Evolutionary conservation across 176 grass and related monocot species (phyloP).

Genomic region (Thinopyrum elongatum): DNA sequence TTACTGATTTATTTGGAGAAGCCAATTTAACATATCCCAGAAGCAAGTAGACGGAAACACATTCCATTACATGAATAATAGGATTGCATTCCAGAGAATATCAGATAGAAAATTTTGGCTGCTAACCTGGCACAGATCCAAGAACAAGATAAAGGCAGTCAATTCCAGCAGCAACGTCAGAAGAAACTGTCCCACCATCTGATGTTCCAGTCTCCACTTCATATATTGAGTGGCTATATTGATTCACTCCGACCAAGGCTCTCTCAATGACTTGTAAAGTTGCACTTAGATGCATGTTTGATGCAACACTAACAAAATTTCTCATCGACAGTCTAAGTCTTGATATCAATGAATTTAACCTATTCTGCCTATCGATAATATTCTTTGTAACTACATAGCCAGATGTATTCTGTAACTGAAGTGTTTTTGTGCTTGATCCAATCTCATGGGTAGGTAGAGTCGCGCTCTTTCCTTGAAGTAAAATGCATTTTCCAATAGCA

Average conservation of each 20-base stretch:
- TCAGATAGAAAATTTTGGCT: neutral
- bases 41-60: slow-evolving; percentile 1
- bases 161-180: slow-evolving; percentile 70
- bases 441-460: slow-evolving; percentile 80
- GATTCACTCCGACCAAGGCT: slow-evolving; percentile 77
- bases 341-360: slow-evolving; percentile 66
- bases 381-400: slow-evolving; percentile 29
- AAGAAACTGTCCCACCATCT: slow-evolving; percentile 69
- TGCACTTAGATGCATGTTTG: slow-evolving; percentile 47
- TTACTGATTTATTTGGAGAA: neutral
- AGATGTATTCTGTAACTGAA: slow-evolving; percentile 44
- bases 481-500: slow-evolving; percentile 87
- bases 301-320: slow-evolving; percentile 65
- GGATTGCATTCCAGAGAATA: slow-evolving; percentile 1
- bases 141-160: slow-evolving; percentile 80
- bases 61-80: slow-evolving; percentile 6
- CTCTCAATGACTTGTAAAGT: slow-evolving; percentile 79
- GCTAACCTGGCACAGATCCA: slow-evolving; percentile 81
- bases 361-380: slow-evolving; percentile 38
- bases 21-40: neutral
- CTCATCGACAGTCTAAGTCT: slow-evolving; percentile 71
- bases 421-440: slow-evolving; percentile 73
- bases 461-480: slow-evolving; percentile 78
- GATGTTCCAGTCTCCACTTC: slow-evolving; percentile 67
- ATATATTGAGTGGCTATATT: slow-evolving; percentile 60